Percentiles rank a stretch among this genome's conserved stretches.
phyloP scores from a whole-genome alignment of 2,329 filamentous ascomycete species.

The Aspergillus arachidicola region DNA sequence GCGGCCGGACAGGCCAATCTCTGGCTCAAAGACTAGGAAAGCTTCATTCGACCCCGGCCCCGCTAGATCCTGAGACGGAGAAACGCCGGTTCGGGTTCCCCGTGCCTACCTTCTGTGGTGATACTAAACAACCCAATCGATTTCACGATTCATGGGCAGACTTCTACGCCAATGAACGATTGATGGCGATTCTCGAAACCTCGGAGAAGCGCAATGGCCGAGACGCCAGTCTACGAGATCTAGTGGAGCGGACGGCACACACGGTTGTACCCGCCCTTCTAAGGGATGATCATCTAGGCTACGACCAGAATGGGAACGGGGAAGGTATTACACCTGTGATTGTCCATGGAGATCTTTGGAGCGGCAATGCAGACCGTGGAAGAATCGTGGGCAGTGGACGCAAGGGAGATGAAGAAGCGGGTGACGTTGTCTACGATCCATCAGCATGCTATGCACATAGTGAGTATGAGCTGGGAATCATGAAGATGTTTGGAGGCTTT shows the following conservation, averaged over 20 bases:
- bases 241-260: conserved; percentile 66
- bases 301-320: conserved; percentile 42
- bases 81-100: conserved; percentile 77
- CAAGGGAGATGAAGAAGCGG: conserved; percentile 50
- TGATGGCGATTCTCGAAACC: conserved; percentile 65
- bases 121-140: conserved; percentile 77
- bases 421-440: conserved; percentile 82
- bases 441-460: conserved; percentile 80
- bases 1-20: conserved; percentile 51
- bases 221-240: conserved; percentile 62
- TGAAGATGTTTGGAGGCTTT: conserved; percentile 96
- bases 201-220: conserved; percentile 64
- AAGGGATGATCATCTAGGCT: conserved; percentile 65
- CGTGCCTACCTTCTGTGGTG: conserved; percentile 81
- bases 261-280: conserved; percentile 76
- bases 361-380: conserved; percentile 75
- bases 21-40: conserved; percentile 77
- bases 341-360: conserved; percentile 92
- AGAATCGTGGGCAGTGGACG: conserved; percentile 54
- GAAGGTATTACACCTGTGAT: conserved; percentile 73
- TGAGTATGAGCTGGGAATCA: conserved; percentile 91
- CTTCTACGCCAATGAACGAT: conserved; percentile 78
- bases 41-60: conserved; percentile 76
- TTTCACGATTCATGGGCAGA: conserved; percentile 76
- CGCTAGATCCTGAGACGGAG: conserved; percentile 39